Percentiles rank a stretch among this genome's conserved stretches.
phyloP scores from a whole-genome alignment of 441 rosid species.

The Hura crepitans region DNA sequence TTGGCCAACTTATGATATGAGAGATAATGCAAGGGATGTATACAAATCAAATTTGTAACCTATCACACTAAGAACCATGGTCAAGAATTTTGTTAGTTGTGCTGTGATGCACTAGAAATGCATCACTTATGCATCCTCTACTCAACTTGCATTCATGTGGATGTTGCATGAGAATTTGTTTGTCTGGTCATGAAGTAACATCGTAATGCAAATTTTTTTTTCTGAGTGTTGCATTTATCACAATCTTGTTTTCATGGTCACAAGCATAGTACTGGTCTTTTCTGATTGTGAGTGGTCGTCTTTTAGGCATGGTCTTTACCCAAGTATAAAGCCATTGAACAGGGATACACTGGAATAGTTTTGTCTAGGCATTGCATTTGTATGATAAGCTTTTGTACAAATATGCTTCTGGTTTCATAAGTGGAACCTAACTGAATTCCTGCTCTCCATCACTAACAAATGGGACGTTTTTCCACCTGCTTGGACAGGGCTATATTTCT shows the following conservation, averaged over 20 bases:
- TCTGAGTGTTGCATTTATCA: neutral
- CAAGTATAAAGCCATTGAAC: neutral
- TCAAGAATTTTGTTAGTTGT: neutral
- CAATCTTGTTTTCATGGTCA: neutral
- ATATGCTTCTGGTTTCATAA: neutral
- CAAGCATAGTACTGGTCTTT: neutral
- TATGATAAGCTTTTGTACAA: neutral
- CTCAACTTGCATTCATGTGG: neutral
- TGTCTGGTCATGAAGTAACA: neutral
- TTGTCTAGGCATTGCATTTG: neutral
- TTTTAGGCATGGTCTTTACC: neutral
- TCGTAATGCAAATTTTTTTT: neutral
- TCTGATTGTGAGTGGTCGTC: too few species aligned
- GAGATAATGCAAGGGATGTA: neutral
- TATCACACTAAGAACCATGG: neutral
- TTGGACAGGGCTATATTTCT: neutral
- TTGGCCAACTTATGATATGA: neutral
- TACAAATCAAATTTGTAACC: neutral
- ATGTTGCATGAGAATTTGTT: neutral
- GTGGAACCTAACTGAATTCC: neutral
- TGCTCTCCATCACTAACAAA: neutral
- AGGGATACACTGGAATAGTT: neutral
- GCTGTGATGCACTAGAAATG: neutral
- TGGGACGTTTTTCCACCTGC: neutral
- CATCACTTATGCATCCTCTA: neutral